These are phyloP conservation scores for Exserohilum rostratum DNA, from an alignment of 2,329 filamentous ascomycete species.

Conservation along the genomic window DNA sequence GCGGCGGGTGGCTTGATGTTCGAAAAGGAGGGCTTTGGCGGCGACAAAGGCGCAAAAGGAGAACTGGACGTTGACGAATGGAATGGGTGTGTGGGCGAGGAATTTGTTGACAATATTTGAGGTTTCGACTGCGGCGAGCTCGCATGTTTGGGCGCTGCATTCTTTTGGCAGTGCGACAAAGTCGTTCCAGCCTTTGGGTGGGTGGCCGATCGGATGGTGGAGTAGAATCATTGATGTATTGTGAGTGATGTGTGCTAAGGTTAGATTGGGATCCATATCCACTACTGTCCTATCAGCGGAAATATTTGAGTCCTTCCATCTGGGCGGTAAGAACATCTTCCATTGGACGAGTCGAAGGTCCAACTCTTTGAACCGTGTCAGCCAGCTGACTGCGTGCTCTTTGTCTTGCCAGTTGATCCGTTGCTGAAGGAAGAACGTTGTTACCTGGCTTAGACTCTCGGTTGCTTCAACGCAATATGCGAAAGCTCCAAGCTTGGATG, in stretches of 20 bases:
- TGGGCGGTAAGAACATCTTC: constrained; percentile 42
- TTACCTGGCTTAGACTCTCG: constrained; percentile 43
- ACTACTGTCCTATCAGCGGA: constrained; percentile 34
- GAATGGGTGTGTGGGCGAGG: constrained; percentile 34
- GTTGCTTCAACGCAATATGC: constrained; percentile 45
- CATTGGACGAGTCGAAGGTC: constrained; percentile 43
- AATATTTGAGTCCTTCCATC: constrained; percentile 45
- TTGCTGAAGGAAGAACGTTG: constrained; percentile 44
- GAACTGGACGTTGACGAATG: constrained; percentile 45
- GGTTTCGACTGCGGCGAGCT: constrained; percentile 40
- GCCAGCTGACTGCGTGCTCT: constrained; percentile 43
- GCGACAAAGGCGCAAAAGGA: constrained; percentile 43
- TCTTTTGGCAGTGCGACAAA: constrained; percentile 41
- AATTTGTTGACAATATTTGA: constrained; percentile 45
- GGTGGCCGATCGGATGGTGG: constrained; percentile 41
- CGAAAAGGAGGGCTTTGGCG: constrained; percentile 41
- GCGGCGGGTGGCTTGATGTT: constrained; percentile 25
- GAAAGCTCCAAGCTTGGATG: constrained; percentile 43
- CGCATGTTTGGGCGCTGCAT: constrained; percentile 43
- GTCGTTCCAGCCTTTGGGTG: constrained; percentile 38
- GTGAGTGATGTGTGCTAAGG: constrained; percentile 43
- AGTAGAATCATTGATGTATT: constrained; percentile 47
- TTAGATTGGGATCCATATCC: constrained; percentile 46
- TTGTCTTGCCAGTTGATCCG: constrained; percentile 44
- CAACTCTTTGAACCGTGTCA: constrained; percentile 44